These are phyloP conservation scores for Peronosclerospora sorghi DNA, from an alignment of 352 stramenopile species.

Conservation along the genomic window DNA sequence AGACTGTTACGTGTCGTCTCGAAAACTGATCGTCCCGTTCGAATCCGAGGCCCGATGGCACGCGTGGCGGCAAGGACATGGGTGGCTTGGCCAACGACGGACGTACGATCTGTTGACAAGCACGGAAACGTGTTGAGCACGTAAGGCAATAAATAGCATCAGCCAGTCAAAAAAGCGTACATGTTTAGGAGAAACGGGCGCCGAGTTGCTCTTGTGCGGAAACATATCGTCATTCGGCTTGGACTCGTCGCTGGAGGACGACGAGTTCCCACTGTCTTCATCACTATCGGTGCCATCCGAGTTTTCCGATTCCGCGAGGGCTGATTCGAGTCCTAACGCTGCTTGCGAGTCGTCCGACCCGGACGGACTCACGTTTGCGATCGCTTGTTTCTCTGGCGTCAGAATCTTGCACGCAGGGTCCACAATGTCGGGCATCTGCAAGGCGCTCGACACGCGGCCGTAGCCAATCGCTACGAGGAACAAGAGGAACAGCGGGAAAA, in stretches of 20 bases:
- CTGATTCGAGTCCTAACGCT: slow-evolving; percentile 37
- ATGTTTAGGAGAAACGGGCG: slow-evolving; percentile 15
- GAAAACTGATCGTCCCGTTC: slow-evolving; percentile 44
- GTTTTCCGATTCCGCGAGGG: slow-evolving; percentile 64
- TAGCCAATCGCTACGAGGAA: slow-evolving; percentile 66
- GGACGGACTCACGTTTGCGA: slow-evolving; percentile 6
- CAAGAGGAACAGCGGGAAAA: slow-evolving; percentile 44
- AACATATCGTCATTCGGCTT: slow-evolving; percentile 35
- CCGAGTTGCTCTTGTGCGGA: slow-evolving; percentile 14
- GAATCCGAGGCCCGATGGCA: slow-evolving; percentile 11
- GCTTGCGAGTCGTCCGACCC: slow-evolving; percentile 15
- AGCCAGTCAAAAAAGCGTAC: slow-evolving; percentile 7
- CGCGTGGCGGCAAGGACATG: slow-evolving; percentile 22
- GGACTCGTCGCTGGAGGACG: slow-evolving; percentile 57
- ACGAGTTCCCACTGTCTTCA: slow-evolving; percentile 64
- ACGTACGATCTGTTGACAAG: slow-evolving; percentile 9
- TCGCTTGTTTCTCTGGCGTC: slow-evolving; percentile 31
- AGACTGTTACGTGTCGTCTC: slow-evolving; percentile 60
- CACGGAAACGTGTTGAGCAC: slow-evolving; percentile 1
- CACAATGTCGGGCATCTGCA: slow-evolving; percentile 39
- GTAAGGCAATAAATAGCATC: neutral
- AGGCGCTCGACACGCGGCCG: slow-evolving; percentile 57
- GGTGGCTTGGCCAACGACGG: slow-evolving; percentile 9
- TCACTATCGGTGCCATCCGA: slow-evolving; percentile 70
- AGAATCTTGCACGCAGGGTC: slow-evolving; percentile 49